Percentiles rank a stretch among this genome's conserved stretches.
Evolutionary conservation across 805 yeast species (phyloP).

Genomic region (Pichia deserticola): DNA sequence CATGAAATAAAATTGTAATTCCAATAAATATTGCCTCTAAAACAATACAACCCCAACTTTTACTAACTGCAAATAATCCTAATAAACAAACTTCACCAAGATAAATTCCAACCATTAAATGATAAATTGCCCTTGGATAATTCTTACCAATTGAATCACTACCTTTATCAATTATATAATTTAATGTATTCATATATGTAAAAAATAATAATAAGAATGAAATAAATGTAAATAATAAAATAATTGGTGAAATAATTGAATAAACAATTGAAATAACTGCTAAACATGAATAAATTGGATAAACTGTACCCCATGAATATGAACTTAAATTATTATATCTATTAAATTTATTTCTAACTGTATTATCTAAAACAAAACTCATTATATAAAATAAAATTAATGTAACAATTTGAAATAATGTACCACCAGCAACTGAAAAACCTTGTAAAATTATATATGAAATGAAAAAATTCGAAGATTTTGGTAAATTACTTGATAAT

Average conservation of each 20-base stretch:
- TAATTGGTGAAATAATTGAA: constrained; percentile 73
- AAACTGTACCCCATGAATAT: constrained; percentile 65
- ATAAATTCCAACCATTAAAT: constrained; percentile 82
- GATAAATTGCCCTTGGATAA: constrained; percentile 85
- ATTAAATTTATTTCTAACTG: constrained; percentile 60
- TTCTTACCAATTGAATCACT: constrained; percentile 74
- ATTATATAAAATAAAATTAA: constrained; percentile 52
- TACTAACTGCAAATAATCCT: constrained; percentile 83
- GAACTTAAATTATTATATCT: constrained; percentile 49
- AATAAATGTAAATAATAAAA: constrained; percentile 62
- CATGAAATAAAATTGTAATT: constrained; percentile 62
- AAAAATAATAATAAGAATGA: constrained; percentile 69
- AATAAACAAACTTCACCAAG: constrained; percentile 79
- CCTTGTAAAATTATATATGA: constrained; percentile 67
- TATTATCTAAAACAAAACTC: constrained; percentile 49
- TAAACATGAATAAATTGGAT: constrained; percentile 69
- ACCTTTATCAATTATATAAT: constrained; percentile 60
- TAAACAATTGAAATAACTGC: constrained; percentile 63
- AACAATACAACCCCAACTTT: constrained; percentile 92
- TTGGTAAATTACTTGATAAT: constrained; percentile 63
- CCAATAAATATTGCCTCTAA: constrained; percentile 61
- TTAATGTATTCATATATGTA: constrained; percentile 70
- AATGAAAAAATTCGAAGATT: constrained; percentile 64
- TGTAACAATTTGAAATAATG: constrained; percentile 54
- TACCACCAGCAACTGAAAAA: constrained; percentile 55